Conservation (phyloP, 768 basidiomycete species). For the Polyporus arcularius region DNA sequence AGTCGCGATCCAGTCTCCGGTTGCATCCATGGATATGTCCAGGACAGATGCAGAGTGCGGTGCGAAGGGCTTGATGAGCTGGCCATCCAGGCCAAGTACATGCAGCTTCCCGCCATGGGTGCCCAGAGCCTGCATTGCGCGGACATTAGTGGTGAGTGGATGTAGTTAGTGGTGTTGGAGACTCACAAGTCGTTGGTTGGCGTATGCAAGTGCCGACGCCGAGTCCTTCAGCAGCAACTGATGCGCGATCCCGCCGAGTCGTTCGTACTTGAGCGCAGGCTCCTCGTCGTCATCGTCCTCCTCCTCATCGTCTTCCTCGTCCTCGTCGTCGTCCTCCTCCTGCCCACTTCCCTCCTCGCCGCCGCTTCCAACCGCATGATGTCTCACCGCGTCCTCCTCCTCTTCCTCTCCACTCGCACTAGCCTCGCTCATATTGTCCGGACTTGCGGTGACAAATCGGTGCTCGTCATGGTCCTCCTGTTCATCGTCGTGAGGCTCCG, state of each 20-base stretch:
- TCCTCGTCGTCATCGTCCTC: conserved; percentile 86
- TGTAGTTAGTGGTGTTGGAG: not conserved
- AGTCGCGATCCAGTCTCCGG: conserved; percentile 87
- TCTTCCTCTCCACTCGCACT: conserved; percentile 8
- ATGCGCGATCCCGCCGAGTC: conserved; percentile 68
- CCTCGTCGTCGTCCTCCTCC: conserved; percentile 40
- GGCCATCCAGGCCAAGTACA: conserved; percentile 75
- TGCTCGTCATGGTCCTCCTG: conserved; percentile 1
- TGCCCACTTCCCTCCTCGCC: conserved; percentile 21
- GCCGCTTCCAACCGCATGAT: conserved; percentile 37
- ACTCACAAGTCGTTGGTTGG: conserved; percentile 70
- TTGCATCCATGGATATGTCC: conserved; percentile 82
- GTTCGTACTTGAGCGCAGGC: conserved; percentile 89
- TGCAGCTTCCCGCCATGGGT: conserved; percentile 94
- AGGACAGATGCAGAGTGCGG: conserved; percentile 87
- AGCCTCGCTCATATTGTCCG: conserved; percentile 19
- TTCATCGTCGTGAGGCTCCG: conserved; percentile 1
- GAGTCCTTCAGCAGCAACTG: conserved; percentile 89
- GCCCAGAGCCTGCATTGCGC: conserved; percentile 68
- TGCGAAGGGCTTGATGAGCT: conserved; percentile 85
- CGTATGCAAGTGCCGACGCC: conserved; percentile 78
- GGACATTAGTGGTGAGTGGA: not conserved
- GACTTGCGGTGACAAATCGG: conserved; percentile 12
- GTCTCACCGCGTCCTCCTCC: not conserved
- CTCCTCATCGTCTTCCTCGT: conserved; percentile 53